These are phyloP conservation scores for Termitomyces sp. DNA, from an alignment of 768 basidiomycete genomes.

Conservation along the genomic window DNA sequence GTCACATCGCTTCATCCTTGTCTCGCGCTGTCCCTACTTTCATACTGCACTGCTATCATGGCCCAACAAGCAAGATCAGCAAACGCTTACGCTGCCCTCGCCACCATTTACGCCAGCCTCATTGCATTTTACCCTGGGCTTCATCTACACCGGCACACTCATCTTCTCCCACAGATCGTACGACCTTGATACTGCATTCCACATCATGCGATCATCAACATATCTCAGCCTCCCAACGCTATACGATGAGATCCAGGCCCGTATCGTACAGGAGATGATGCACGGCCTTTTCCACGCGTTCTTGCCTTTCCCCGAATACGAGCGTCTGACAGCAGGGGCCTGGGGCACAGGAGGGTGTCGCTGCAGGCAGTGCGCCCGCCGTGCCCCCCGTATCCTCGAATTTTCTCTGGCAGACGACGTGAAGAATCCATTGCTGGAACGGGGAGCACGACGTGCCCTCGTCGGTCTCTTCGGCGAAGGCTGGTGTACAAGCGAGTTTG, in stretches of 20 bases:
- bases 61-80: slow-evolving; percentile 38
- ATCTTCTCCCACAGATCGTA: slow-evolving; percentile 89
- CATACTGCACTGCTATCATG: slow-evolving; percentile 72
- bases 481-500: slow-evolving; percentile 84
- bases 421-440: slow-evolving; percentile 62
- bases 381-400: slow-evolving; percentile 78
- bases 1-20: slow-evolving; percentile 89
- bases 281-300: slow-evolving; percentile 88
- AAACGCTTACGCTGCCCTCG: slow-evolving; percentile 71
- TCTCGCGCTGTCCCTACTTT: slow-evolving; percentile 88
- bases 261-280: slow-evolving; percentile 83
- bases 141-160: slow-evolving; percentile 92
- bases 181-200: slow-evolving; percentile 88
- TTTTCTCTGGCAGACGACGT: slow-evolving; percentile 79
- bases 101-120: slow-evolving; percentile 95
- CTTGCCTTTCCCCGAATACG: slow-evolving; percentile 75
- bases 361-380: slow-evolving; percentile 77
- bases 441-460: slow-evolving; percentile 68
- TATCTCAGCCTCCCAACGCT: slow-evolving; percentile 77
- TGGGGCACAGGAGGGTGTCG: slow-evolving; percentile 85
- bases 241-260: slow-evolving; percentile 73
- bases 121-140: slow-evolving; percentile 90
- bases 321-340: slow-evolving; percentile 62
- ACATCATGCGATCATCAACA: slow-evolving; percentile 76
- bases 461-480: slow-evolving; percentile 85